Evolutionary conservation across 257 asterid species (phyloP), one percentile per base, ranked within the genome.

Genomic region (Lycium barbarum): DNA sequence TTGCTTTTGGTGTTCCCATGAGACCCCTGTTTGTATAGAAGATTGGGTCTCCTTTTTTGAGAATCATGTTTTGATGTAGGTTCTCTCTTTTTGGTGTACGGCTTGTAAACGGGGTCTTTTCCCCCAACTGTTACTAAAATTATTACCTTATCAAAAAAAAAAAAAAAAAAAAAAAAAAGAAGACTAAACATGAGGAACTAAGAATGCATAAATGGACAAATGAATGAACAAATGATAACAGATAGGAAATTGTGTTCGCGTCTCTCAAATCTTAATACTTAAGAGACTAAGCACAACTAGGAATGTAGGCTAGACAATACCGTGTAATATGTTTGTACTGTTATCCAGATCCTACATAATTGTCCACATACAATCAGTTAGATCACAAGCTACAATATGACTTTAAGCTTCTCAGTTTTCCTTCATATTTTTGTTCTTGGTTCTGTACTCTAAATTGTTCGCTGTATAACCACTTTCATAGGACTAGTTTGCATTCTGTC

Each of bases 311-410:
- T 20, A 74, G 81, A 20, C 38, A 20, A 49, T 54, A 5, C 43
- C 81, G 49, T 12, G 81, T 47, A 74, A 74, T 47, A 83, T 83
- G 86, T 62, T 58, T 40, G 79, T 38, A 72, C 33, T 72, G 74
- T 55, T 63, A 82, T 11, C 38, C 15, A 66, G 20, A 49, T 65
- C 67, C 49, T 66, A 49, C 66, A 67, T 83, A 71, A 51, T 43
- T 82, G 45, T 38, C 65, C 76, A 22, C 45, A n/a, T 51, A 66
- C 78, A 66, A 51, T 66, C 59, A 22, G 54, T 51, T 83, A 70
- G 22, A 18, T 55, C 53, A 83, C 22, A 65, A 26, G 80, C 80
- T 83, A 51, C 78, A 35, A 55, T 61, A 47, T 35, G 40, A 26
- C 67, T 57, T 47, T 67, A 67, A 45, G 53, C 53, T 83, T 65